phyloP scores from a whole-genome alignment of 257 asterid genomes.

The Gentiana dahurica region DNA sequence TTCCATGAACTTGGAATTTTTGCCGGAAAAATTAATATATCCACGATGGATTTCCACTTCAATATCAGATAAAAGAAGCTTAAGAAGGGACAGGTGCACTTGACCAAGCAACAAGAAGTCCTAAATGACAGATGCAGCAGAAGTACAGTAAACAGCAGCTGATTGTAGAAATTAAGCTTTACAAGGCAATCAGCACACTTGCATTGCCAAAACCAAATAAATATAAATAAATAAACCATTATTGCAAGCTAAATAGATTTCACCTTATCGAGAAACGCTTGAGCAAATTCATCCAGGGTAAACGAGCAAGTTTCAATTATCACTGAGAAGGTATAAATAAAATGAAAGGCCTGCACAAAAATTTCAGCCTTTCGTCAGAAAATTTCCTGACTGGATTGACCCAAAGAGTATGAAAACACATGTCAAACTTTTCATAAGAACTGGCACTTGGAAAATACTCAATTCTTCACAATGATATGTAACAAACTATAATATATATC shows the following conservation, averaged over 20 bases:
- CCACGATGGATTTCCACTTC: constrained; percentile 53
- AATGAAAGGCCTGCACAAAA: constrained; percentile 65
- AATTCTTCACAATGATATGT: too few relatives aligned
- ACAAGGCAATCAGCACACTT: not conserved
- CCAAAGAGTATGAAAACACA: not conserved
- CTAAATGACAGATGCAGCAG: constrained; percentile 33
- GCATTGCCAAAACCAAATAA: not conserved
- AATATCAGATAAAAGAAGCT: constrained; percentile 60
- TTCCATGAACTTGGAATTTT: constrained; percentile 67
- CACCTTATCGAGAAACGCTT: constrained; percentile 82
- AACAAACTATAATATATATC: too few relatives aligned
- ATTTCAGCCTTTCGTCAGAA: constrained; percentile 7
- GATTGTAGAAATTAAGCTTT: not conserved
- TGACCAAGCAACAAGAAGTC: constrained; percentile 82
- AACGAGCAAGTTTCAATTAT: constrained; percentile 46
- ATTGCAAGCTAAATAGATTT: constrained; percentile 13
- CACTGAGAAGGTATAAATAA: constrained; percentile 68
- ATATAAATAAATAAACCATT: too few relatives aligned
- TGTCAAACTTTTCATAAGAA: too few relatives aligned
- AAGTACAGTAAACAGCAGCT: constrained; percentile 9
- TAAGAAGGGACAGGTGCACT: constrained; percentile 77
- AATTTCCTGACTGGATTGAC: constrained; percentile 4
- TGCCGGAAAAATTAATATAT: constrained; percentile 45
- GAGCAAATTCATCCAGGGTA: constrained; percentile 77
- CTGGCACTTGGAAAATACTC: too few relatives aligned